Evolutionary conservation across 257 asterid species (phyloP), one percentile per base, ranked within the genome.

Genomic region (Solanum lycopersicoides): DNA sequence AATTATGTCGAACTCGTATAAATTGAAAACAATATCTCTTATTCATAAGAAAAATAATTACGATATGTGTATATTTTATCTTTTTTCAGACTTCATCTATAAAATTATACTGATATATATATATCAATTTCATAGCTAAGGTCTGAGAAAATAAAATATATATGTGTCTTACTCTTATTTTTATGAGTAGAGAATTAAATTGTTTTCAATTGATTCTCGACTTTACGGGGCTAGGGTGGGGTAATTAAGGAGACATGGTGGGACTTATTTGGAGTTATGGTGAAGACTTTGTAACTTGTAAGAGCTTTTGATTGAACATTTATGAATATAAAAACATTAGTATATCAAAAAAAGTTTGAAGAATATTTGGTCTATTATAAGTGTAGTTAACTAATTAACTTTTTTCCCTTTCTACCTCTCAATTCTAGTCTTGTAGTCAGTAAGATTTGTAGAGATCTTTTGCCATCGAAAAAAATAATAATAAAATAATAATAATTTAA

Each of bases 381-480:
- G 41, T 28, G 59, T 47, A 14, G 16, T 21, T 28, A 47, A 80
- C 18, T 21, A 47, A 59, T 73, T 73, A 72, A 60, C 73, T 75
- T 47, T 53, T 74, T 44, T 76, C 85, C 83, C 79, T 86, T 75
- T 25, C 88, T 84, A 15, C 9, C 65, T 87, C 83, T 91, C 86
- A 83, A 83, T 85, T 86, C 85, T 80, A 34, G 90, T 83, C 7
- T 32, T 15, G 95, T 92, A 94, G 98, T 95, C 93, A 94, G 98
- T 92, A 93, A 94, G 98, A 96, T 95, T 91, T 89, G 94, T 87
- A 83, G 83, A 94, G 93, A 94, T 96, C 95, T 96, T 90, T 87
- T 45, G 83, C 84, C 84, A 89, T 86, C 89, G 90, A 93, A 89
- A 90, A 56, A 82, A 90, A 89, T 59, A 59, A 59, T 13, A 14